phyloP scores from a whole-genome alignment of 1,284 basidiomycete genomes.

The Ustilago nuda region DNA sequence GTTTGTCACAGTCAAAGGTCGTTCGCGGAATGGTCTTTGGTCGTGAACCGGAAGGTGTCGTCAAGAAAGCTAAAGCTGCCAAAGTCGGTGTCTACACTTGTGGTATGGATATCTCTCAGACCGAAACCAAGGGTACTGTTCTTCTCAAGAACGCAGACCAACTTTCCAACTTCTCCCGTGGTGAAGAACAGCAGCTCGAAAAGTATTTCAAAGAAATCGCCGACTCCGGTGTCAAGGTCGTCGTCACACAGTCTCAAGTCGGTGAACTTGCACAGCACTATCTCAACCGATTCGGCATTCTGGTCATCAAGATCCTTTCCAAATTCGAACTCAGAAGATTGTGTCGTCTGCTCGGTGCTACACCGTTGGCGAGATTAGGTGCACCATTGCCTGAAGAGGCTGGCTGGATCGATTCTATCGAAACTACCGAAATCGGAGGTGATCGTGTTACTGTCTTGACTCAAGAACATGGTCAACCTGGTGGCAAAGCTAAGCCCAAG shows the following conservation, averaged over 20 bases:
- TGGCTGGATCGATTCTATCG: constrained; percentile 91
- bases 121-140: constrained; percentile 99
- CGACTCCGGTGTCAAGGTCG: constrained; percentile 91
- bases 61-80: constrained; percentile 78
- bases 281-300: constrained; percentile 91
- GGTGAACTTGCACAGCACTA: constrained; percentile 98
- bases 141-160: constrained; percentile 95
- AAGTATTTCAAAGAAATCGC: constrained; percentile 87
- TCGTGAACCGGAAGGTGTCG: constrained; percentile 84
- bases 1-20: constrained; percentile 83
- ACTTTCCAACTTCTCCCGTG: constrained; percentile 88
- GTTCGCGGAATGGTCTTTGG: constrained; percentile 99
- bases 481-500: constrained; percentile 65
- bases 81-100: constrained; percentile 86
- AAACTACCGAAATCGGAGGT: constrained; percentile 95
- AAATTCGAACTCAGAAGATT: constrained; percentile 96
- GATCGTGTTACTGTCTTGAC: constrained; percentile 97
- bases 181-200: constrained; percentile 80
- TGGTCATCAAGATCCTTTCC: constrained; percentile 95
- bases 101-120: constrained; percentile 91
- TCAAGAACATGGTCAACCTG: constrained; percentile 73
- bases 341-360: constrained; percentile 94
- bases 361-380: constrained; percentile 92
- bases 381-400: constrained; percentile 97
- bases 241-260: constrained; percentile 90